These are phyloP conservation scores for Raphidocelis subcapitata DNA, from an alignment of 139 green algal species.

Conservation along the genomic window DNA sequence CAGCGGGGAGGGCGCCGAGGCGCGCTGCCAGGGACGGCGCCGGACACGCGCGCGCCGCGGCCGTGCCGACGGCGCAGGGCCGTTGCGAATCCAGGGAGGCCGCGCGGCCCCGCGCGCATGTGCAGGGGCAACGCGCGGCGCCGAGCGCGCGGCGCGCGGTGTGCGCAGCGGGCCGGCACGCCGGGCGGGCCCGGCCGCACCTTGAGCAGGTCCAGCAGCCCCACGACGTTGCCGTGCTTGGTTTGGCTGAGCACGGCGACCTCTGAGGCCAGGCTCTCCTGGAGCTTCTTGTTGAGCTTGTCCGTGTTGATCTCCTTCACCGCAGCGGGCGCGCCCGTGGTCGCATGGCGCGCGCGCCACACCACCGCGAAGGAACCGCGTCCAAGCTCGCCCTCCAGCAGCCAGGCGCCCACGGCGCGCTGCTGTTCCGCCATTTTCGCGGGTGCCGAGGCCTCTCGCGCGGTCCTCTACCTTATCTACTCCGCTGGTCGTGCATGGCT, in stretches of 20 bases:
- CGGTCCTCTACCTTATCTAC: too few relatives aligned
- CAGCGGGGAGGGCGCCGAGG: too few relatives aligned
- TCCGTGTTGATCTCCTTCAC: slow-evolving; percentile 92
- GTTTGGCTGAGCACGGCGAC: slow-evolving; percentile 81
- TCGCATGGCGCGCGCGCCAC: slow-evolving; percentile 72
- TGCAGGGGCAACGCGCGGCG: too few relatives aligned
- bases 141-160: too few relatives aligned
- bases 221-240: slow-evolving; percentile 88
- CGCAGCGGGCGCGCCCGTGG: slow-evolving; percentile 64
- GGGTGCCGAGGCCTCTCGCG: too few relatives aligned
- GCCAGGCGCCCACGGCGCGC: slow-evolving; percentile 61
- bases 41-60: too few relatives aligned
- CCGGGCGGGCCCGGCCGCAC: slow-evolving; percentile 19
- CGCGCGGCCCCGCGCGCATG: too few relatives aligned
- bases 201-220: slow-evolving; percentile 85
- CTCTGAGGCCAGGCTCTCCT: slow-evolving; percentile 85
- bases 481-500: too few relatives aligned
- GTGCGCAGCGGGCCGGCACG: too few relatives aligned
- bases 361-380: slow-evolving; percentile 90
- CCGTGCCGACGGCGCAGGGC: too few relatives aligned
- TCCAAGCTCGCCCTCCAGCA: slow-evolving; percentile 71
- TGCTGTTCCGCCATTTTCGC: too few relatives aligned
- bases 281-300: slow-evolving; percentile 86
- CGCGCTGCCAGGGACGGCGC: background rate
- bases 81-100: too few relatives aligned